These are phyloP conservation scores for Chlorella ohadii DNA, from an alignment of 139 green algal species.

Conservation along the genomic window DNA sequence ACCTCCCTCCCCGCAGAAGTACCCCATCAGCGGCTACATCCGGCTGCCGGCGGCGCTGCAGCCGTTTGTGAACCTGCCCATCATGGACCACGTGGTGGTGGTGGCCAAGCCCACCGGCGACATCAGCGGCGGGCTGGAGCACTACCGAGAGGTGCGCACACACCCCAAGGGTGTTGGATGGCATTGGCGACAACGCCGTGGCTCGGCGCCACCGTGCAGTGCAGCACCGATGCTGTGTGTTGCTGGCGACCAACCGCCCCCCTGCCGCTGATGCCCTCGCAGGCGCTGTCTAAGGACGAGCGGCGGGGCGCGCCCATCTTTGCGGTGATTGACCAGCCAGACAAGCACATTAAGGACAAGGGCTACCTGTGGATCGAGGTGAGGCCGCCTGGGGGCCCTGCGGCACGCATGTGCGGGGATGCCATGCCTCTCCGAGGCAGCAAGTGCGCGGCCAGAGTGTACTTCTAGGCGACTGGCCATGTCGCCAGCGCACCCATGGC, in stretches of 20 bases:
- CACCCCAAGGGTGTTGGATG: no score
- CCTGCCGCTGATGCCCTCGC: background rate
- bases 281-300: conserved; percentile 33
- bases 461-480: no score
- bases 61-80: conserved; percentile 40
- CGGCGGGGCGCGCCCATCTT: conserved; percentile 41
- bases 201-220: no score
- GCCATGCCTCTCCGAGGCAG: no score
- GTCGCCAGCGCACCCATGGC: no score
- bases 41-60: conserved; percentile 35
- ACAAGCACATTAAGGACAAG: conserved; percentile 43
- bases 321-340: conserved; percentile 38
- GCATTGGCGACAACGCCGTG: no score
- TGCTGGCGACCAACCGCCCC: no score
- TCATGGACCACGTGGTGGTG: conserved; percentile 36
- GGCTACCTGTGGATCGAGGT: conserved; percentile 36
- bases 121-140: conserved; percentile 23
- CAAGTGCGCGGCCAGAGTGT: no score
- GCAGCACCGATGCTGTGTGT: no score
- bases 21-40: conserved; percentile 36
- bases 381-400: no score
- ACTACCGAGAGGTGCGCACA: conserved; percentile 16
- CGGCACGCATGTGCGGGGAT: no score
- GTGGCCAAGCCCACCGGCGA: conserved; percentile 22
- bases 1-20: conserved; percentile 8